A percentile compares a stretch with the other conserved stretches of the same genome.
phyloP scores from a whole-genome alignment of 2,329 filamentous ascomycete species.

The Gaeumannomyces tritici region DNA sequence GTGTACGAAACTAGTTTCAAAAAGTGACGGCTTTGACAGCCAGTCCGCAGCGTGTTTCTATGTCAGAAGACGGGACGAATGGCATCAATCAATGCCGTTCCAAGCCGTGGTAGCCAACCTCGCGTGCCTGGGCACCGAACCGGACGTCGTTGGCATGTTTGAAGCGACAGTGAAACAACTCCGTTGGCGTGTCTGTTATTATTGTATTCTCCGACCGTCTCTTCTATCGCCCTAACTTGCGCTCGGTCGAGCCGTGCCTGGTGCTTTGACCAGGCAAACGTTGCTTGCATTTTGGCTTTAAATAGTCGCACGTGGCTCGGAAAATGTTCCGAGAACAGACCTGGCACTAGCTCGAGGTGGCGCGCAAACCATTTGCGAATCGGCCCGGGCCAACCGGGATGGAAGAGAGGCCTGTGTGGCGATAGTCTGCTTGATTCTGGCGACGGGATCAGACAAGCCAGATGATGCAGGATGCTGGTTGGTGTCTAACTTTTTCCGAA shows the following conservation, averaged over 20 bases:
- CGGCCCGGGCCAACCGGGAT: not conserved
- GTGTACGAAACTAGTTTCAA: no score
- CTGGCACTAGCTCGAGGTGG: not conserved
- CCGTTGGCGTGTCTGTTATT: not conserved
- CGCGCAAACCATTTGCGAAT: not conserved
- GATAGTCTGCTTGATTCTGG: not conserved
- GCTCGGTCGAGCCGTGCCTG: not conserved
- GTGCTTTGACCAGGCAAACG: not conserved
- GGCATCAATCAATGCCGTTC: no score
- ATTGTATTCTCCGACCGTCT: not conserved
- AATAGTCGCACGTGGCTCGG: not conserved
- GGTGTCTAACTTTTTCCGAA: not conserved
- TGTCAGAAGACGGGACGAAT: no score
- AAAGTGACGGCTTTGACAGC: no score
- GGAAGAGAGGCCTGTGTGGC: not conserved
- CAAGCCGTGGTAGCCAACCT: no score
- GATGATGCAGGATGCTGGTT: no score
- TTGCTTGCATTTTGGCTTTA: not conserved
- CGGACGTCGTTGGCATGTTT: no score
- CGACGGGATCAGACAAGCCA: no score
- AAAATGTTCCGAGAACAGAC: no score
- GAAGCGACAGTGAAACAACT: not conserved
- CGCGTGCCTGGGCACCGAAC: not conserved
- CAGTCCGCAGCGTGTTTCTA: no score
- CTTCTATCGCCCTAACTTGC: no score